Percentiles rank a stretch among this genome's conserved stretches.
Evolutionary conservation across 116 monocot genomes (phyloP).

Genomic region (Trichopus zeylanicus): DNA sequence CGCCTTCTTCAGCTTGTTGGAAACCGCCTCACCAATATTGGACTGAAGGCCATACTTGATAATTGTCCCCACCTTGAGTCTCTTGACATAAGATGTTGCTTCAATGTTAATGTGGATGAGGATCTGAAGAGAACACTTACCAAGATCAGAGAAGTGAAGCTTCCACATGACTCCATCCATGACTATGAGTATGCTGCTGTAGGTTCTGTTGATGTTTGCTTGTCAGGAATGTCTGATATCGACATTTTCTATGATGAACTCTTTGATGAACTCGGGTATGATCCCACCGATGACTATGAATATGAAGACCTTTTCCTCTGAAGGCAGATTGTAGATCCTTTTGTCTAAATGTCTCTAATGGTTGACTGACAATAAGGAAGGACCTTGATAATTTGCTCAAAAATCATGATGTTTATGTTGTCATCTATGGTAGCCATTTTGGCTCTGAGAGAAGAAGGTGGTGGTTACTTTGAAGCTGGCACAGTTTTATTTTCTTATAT

Average conservation of each 20-base stretch:
- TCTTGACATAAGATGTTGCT: conserved; percentile 23
- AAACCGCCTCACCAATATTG: conserved; percentile 13
- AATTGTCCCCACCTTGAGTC: conserved; percentile 23
- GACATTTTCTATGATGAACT: background rate
- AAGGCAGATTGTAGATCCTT: too few species aligned
- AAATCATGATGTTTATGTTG: too few species aligned
- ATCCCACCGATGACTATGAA: background rate
- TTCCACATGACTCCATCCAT: conserved; percentile 7
- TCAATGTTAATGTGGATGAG: conserved; percentile 13
- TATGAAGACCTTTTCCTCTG: background rate
- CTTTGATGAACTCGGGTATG: background rate
- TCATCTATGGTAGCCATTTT: too few species aligned
- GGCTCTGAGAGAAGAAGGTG: too few species aligned
- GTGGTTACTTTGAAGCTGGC: too few species aligned
- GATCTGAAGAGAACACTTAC: background rate
- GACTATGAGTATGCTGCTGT: background rate
- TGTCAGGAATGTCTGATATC: background rate
- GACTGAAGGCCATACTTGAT: conserved; percentile 25
- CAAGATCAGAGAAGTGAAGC: conserved; percentile 13
- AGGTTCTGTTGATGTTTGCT: background rate
- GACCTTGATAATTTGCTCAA: too few species aligned
- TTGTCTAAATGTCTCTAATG: too few species aligned
- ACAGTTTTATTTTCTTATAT: too few species aligned
- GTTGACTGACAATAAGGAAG: too few species aligned
- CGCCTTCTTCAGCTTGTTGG: conserved; percentile 18